Conservation (phyloP, 352 stramenopile genomes). For the Phytophthora cryptogea region DNA sequence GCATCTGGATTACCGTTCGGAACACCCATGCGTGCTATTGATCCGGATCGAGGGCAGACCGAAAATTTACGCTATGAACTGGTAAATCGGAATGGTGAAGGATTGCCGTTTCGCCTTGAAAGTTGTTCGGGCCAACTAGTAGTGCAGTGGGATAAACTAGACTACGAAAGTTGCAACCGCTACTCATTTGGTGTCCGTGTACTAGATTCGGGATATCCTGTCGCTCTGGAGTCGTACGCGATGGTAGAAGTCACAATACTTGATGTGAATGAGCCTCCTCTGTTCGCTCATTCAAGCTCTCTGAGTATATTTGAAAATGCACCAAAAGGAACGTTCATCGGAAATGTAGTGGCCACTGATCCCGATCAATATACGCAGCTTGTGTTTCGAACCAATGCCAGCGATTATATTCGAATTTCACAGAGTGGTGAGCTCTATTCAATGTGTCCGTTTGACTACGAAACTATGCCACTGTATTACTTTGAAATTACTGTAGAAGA, state of each 20-base stretch:
- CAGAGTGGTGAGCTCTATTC: slow-evolving; percentile 20
- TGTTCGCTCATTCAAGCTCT: slow-evolving; percentile 31
- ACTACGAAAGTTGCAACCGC: slow-evolving; percentile 48
- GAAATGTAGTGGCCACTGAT: slow-evolving; percentile 40
- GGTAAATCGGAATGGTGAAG: slow-evolving; percentile 40
- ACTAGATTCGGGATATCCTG: slow-evolving; percentile 48
- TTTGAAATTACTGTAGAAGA: slow-evolving; percentile 46
- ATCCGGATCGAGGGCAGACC: slow-evolving; percentile 54
- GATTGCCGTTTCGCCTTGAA: slow-evolving; percentile 54
- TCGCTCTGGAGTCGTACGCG: slow-evolving; percentile 29
- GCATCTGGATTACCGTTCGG: slow-evolving; percentile 37
- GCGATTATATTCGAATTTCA: slow-evolving; percentile 32
- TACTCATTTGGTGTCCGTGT: slow-evolving; percentile 52
- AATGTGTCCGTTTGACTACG: slow-evolving; percentile 40
- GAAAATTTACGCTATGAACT: slow-evolving; percentile 54
- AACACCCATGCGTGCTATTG: slow-evolving; percentile 49
- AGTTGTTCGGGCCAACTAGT: slow-evolving; percentile 54
- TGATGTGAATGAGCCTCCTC: slow-evolving; percentile 57
- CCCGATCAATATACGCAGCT: slow-evolving; percentile 39
- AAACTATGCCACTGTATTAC: slow-evolving; percentile 33
- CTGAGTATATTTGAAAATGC: slow-evolving; percentile 52
- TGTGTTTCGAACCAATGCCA: slow-evolving; percentile 43
- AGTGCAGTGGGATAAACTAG: slow-evolving; percentile 49
- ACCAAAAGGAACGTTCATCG: slow-evolving; percentile 34
- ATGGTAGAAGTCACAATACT: slow-evolving; percentile 40